Base-by-base conservation (phyloP, 2,329 filamentous ascomycete genomes). In the Fusarium penzigii region DNA sequence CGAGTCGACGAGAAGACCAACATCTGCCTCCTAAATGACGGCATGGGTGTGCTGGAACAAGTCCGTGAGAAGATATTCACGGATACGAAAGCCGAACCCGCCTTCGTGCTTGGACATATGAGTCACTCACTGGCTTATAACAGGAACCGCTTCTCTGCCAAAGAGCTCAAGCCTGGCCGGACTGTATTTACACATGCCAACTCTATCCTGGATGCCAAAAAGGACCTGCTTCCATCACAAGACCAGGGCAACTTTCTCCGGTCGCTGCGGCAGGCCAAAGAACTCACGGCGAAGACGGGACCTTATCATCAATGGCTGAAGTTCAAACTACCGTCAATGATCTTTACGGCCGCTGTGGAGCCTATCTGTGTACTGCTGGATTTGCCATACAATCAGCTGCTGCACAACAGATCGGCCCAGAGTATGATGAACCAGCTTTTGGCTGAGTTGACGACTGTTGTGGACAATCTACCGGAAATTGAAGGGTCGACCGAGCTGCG, bases 341-440 rank as follows among this genome's bases (percentile, higher is more conserved):
- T 90, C 2, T 83, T 92, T 61, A 86, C 87, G 55, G 83, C 86
- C 44, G 79, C 94, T 29, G 83, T 95, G 49, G 92, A 96, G 58
- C 87, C 93, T 0, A 76, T 97, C 6, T 92, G 90, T 5, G 87
- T 89, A 2, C 75, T 96, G 9, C 80, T 95, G 46, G 89, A 95
- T 62, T 84, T 87, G 61, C 79, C 82, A 29, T 96, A 95, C 67
- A 84, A 88, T 41, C 78, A 85, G 43, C 71, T 97, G 1, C 72
- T 88, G 8, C 79, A 82, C 63, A 92, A 92, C 70, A 79, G 78
- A 55, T 75, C 82, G 39, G 79, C 89, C 0, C 83, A 82, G 14
- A 78, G 80, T 39, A 79, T 89, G 41, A 88, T 93, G 72, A 79
- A 87, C 40, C 74, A 86, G 32, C 78, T 97, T 4, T 74, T 96